These are phyloP conservation scores for Phallus indusiatus DNA, from an alignment of 768 basidiomycete genomes.

Conservation along the genomic window DNA sequence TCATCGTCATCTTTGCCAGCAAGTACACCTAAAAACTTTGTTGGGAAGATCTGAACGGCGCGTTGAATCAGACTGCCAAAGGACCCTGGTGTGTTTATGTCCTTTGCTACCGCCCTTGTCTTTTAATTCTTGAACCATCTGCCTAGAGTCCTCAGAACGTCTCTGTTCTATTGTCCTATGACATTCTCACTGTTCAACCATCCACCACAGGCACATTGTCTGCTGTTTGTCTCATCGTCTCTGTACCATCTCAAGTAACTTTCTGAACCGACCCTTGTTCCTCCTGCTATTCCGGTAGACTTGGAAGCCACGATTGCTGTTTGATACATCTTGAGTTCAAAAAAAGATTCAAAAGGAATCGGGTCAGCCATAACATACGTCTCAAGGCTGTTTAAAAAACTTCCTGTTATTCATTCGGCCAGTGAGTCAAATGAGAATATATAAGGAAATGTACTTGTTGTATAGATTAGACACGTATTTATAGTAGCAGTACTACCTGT, in stretches of 20 bases:
- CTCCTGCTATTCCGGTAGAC: constrained; percentile 29
- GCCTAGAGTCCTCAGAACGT: constrained; percentile 63
- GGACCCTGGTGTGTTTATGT: constrained; percentile 60
- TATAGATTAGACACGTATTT: too few relatives aligned
- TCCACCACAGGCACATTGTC: constrained; percentile 66
- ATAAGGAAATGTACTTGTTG: too few relatives aligned
- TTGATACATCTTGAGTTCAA: too few relatives aligned
- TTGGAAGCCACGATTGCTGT: neutral
- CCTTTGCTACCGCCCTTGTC: neutral
- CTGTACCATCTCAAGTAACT: constrained; percentile 64
- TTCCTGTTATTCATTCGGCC: too few relatives aligned
- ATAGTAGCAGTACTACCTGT: too few relatives aligned
- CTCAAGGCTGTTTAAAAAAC: too few relatives aligned
- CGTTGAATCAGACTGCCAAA: constrained; percentile 88
- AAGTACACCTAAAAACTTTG: constrained; percentile 81
- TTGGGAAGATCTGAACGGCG: constrained; percentile 80
- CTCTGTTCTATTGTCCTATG: constrained; percentile 53
- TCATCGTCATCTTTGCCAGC: constrained; percentile 23
- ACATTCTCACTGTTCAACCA: constrained; percentile 68
- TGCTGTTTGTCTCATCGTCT: constrained; percentile 72
- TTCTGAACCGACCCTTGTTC: constrained; percentile 61
- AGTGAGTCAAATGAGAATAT: too few relatives aligned
- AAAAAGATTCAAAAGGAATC: too few relatives aligned
- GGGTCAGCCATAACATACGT: too few relatives aligned
- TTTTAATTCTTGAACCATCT: neutral